A percentile compares a stretch with the other conserved stretches of the same genome.
These are phyloP conservation scores for Epithemia pelagica DNA, from an alignment of 108 stramenopile genomes.

Conservation along the genomic window DNA sequence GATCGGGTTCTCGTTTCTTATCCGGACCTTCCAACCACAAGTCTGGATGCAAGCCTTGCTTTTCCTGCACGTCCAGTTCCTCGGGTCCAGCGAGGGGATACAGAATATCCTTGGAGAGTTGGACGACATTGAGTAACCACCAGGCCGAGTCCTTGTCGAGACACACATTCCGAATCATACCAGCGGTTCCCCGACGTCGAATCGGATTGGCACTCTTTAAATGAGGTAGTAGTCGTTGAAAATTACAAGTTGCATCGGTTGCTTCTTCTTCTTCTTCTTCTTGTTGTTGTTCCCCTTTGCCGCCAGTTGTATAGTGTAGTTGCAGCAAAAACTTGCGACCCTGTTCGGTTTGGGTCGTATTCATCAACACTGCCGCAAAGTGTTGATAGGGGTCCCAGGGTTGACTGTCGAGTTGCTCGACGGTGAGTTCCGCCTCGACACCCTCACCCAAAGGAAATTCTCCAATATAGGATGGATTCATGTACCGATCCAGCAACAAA, in stretches of 20 bases:
- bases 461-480: constrained; percentile 14
- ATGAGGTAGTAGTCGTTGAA: constrained; percentile 53
- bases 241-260: constrained; percentile 30
- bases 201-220: constrained; percentile 53
- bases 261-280: background rate
- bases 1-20: constrained; percentile 68
- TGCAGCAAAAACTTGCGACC: constrained; percentile 66
- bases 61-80: constrained; percentile 79
- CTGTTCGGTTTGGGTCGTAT: constrained; percentile 68
- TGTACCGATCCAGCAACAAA: constrained; percentile 53
- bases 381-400: constrained; percentile 82
- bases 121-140: constrained; percentile 75
- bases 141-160: constrained; percentile 71
- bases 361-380: constrained; percentile 82
- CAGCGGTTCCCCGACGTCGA: constrained; percentile 76
- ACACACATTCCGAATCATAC: constrained; percentile 79
- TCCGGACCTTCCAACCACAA: constrained; percentile 82
- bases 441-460: constrained; percentile 9
- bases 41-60: constrained; percentile 78
- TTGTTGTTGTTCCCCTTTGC: background rate
- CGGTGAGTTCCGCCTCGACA: background rate
- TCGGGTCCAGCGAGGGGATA: constrained; percentile 80
- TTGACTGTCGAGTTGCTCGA: constrained; percentile 14
- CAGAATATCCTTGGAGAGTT: constrained; percentile 42
- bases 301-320: constrained; percentile 18